A percentile compares a stretch with the other conserved stretches of the same genome.
Conservation (phyloP, 805 yeast species). For the Candida nonsorbophila region DNA sequence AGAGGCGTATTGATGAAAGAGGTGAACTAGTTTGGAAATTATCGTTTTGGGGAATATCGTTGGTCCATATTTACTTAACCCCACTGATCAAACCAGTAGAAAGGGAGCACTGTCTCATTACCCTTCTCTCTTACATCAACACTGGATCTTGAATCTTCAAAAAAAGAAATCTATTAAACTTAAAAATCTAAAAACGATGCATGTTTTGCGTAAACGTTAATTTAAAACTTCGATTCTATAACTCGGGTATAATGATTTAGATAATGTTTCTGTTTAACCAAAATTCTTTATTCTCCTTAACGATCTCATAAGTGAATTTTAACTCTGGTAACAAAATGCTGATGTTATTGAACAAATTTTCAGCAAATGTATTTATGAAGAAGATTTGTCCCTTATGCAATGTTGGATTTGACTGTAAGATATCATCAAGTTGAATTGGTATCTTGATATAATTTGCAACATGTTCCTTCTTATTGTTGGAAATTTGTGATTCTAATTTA, state of each 20-base stretch:
- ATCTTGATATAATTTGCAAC: slow-evolving; percentile 22
- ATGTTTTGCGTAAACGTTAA: too few relatives aligned
- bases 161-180: too few relatives aligned
- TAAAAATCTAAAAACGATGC: too few relatives aligned
- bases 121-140: too few relatives aligned
- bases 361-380: slow-evolving; percentile 80
- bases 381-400: slow-evolving; percentile 73
- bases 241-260: background rate
- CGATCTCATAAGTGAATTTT: slow-evolving; percentile 48
- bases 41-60: too few relatives aligned
- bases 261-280: slow-evolving; percentile 36
- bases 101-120: too few relatives aligned
- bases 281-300: slow-evolving; percentile 47
- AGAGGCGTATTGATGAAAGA: too few relatives aligned
- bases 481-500: slow-evolving; percentile 36
- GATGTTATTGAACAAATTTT: slow-evolving; percentile 64
- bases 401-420: slow-evolving; percentile 41
- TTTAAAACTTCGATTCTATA: too few relatives aligned
- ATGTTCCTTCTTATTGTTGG: background rate
- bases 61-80: too few relatives aligned
- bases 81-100: too few relatives aligned
- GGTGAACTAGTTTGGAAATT: too few relatives aligned
- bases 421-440: slow-evolving; percentile 35
- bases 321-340: slow-evolving; percentile 58
- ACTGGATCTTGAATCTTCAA: too few relatives aligned